Conservation (phyloP, 2,329 filamentous ascomycete genomes). For the Aurifilum marmelostoma region DNA sequence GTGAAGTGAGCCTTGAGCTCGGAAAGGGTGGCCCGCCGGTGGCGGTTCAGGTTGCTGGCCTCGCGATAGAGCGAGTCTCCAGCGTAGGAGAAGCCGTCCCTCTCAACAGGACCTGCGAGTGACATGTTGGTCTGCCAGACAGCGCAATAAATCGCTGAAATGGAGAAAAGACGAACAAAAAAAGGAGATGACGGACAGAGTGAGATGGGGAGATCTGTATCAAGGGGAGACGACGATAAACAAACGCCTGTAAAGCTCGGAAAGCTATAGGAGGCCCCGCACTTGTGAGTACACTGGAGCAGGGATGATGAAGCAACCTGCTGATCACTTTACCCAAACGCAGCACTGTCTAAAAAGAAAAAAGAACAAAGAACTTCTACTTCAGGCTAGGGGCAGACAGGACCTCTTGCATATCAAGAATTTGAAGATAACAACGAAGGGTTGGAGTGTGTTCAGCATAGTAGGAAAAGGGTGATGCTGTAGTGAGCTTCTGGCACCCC, state of each 20-base stretch:
- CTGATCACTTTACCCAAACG: background rate
- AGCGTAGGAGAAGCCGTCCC: constrained; percentile 47
- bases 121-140: constrained; percentile 26
- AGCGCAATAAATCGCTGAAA: background rate
- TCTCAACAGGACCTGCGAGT: constrained; percentile 36
- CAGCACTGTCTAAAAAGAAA: background rate
- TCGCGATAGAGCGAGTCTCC: constrained; percentile 50
- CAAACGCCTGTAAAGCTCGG: background rate
- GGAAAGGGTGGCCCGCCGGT: constrained; percentile 47
- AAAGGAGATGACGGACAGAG: background rate
- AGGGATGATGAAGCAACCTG: background rate
- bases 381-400: background rate
- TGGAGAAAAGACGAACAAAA: background rate
- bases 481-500: too few species aligned
- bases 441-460: too few species aligned
- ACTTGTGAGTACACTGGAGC: background rate
- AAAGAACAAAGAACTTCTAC: background rate
- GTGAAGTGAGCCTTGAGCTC: constrained; percentile 53
- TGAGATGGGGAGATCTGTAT: background rate
- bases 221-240: background rate
- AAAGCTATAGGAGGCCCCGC: background rate
- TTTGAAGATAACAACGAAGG: background rate
- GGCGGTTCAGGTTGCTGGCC: constrained; percentile 46
- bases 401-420: background rate
- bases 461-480: background rate